Base-by-base conservation (phyloP, 2,329 filamentous ascomycete genomes). In the Sclerotinia subarctica region DNA sequence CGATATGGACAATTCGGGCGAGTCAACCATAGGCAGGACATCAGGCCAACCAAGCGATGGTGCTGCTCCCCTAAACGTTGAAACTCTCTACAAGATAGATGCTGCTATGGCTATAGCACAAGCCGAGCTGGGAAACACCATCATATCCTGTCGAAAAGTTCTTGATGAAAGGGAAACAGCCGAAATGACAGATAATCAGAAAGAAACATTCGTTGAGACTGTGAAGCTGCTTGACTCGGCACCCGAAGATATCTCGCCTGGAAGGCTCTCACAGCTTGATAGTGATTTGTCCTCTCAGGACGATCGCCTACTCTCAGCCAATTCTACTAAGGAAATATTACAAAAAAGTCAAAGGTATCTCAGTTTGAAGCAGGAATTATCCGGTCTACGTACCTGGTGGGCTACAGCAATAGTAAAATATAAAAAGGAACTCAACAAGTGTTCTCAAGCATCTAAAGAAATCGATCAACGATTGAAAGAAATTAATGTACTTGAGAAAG, bases 191-290 rank as follows among this genome's bases (percentile, higher is more conserved):
- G 10, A 19, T 26, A n/a, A 11, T 19, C 24, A 47, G 10, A 47
- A 10, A 59, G 11, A 32, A 10, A 3, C 4, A 8, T 46, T 44
- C 2, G 1, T 32, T n/a, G 19, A 59, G 10, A n/a, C 17, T 29
- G 5, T 59, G 38, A 29, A 26, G 17, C 11, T 47, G 2, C 15
- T 59, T 32, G 19, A n/a, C 5, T 46, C 42, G 1, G 26, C 26
- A 3, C 42, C 19, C 6, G n/a, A 5, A 0, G 10, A 0, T 5
- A 13, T 32, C 8, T 59, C 56, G 0, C 3, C 38, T 13, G 15
- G 8, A 29, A 46, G 56, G 8, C 56, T 58, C 38, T 58, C 56
- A 24, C 38, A 58, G 24, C 56, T 46, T 10, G 38, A 44, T 46
- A 58, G 24, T 5, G 17, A 58, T 10, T 10, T 8, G 19, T 3